phyloP scores from a whole-genome alignment of 1,284 basidiomycete genomes.

The Trametes pubescens region DNA sequence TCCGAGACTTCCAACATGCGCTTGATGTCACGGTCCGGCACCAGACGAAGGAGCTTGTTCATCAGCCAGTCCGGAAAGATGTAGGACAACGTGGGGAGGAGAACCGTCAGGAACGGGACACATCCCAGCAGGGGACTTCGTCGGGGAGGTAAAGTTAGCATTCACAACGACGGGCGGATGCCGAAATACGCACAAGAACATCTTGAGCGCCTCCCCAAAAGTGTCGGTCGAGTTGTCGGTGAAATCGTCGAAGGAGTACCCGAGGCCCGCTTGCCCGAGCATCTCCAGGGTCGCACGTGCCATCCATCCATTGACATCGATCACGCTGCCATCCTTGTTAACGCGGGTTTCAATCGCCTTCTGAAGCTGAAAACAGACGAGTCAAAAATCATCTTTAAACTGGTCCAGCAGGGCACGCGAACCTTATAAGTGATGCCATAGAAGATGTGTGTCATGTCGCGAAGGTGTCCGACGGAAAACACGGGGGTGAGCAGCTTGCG shows the following conservation, averaged over 20 bases:
- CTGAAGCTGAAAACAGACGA: slow-evolving; percentile 24
- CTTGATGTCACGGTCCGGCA: slow-evolving; percentile 7
- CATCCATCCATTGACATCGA: slow-evolving; percentile 49
- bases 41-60: slow-evolving; percentile 11
- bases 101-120: background rate
- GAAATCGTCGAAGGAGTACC: slow-evolving; percentile 49
- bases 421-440: slow-evolving; percentile 25
- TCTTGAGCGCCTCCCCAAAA: slow-evolving; percentile 38
- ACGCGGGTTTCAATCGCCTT: slow-evolving; percentile 24
- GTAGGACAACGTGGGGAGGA: slow-evolving; percentile 13
- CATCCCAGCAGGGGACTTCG: background rate
- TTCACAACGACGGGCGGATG: background rate
- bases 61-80: slow-evolving; percentile 6
- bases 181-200: slow-evolving; percentile 29
- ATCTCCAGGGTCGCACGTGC: slow-evolving; percentile 49
- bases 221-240: slow-evolving; percentile 37
- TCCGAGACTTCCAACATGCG: slow-evolving; percentile 43
- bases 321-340: slow-evolving; percentile 14
- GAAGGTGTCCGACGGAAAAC: slow-evolving; percentile 27
- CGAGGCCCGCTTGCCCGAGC: slow-evolving; percentile 49
- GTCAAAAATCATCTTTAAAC: background rate
- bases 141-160: background rate
- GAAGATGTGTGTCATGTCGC: slow-evolving; percentile 26
- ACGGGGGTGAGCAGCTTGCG: slow-evolving; percentile 31
- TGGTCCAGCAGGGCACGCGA: background rate